Evolutionary conservation across 2,329 filamentous ascomycete species (phyloP), one percentile per base, ranked within the genome.

Genomic region (Alternaria consortialis): DNA sequence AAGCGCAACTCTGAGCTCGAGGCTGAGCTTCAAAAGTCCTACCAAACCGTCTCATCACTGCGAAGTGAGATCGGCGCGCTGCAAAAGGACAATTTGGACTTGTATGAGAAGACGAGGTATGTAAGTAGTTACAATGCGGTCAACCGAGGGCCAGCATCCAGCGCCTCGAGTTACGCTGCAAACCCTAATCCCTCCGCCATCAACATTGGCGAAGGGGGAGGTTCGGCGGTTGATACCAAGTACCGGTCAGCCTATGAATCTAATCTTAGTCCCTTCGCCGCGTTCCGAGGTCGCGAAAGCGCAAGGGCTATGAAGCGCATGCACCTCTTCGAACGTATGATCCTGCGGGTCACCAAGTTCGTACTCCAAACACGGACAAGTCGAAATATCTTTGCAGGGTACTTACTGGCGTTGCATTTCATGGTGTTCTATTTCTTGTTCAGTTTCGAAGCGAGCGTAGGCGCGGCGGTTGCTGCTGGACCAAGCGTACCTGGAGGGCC

Each of bases 91-190:
- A 99, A 99, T 76, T 85, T 99, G 36, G 93, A 91, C 71, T 85
- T 99, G 7, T 99, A 99, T 78, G 95, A 99, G 80, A 99, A 98
- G 85, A 97, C 94, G 17, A 88, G 95, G 68, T 99, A 99, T 77
- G 89, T 98, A 25, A 97, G 93, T 7, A 94, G 92, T 2, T 99
- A 97, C 83, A 97, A 91, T 78, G 88, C 94, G 48, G 86, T 86
- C 52, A 97, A 90, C 78, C 89, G 94, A 54, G 86, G 86, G 46
- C 66, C 72, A 7, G 63, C 67, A 25, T 87, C 88, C 11, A 87
- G 87, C 5, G 88, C 88, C 12, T 88, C 89, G n/a, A 69, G 70
- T 8, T 83, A 82, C 60, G 91, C 89, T 42, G 79, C 72, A 7
- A 93, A 90, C 71, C 90, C 92, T 2, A 96, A 94, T 74, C 89